Evolutionary conservation across 2,329 filamentous ascomycete species (phyloP), one percentile per base, ranked within the genome.

Genomic region (Aureobasidium sp.): DNA sequence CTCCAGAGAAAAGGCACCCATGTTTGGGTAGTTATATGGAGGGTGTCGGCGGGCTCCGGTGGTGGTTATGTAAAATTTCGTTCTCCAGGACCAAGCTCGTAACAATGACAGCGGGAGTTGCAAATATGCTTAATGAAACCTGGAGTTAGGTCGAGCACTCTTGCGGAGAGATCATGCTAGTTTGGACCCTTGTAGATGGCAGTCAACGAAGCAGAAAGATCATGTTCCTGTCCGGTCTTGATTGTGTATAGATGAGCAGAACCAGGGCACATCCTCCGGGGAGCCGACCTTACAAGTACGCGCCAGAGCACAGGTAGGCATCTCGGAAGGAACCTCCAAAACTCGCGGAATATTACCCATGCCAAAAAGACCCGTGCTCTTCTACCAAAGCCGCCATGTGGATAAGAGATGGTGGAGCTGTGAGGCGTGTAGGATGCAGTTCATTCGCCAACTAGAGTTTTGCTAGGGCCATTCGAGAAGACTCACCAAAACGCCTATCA

Each of bases 1-100:
- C 22, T 36, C 39, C 27, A 59, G 41, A n/a, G 60, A 42, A 20
- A 64, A 63, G 12, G 61, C 63, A 7, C 49, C 59, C 55, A 58
- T 58, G 55, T 27, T 47, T 56, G 11, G 52, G 15, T 31, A 22
- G 11, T 34, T 20, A 27, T 56, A 44, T 44, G 25, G 22, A 44
- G 39, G 52, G 17, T 44, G 39, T 56, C 55, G 55, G 55, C 55
- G 55, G 11, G 12, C 41, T 58, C 55, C 55, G 55, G 29, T 25
- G 55, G 15, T 56, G 34, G 52, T 58, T 58, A 58, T n/a, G 55
- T 58, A 58, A 58, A 20, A 58, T 36, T 45, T 58, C 31, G 29
- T 29, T 47, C 31, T 27, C 39, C 53, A 45, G 53, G 41, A 39
- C 31, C 25, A 14, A 45, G 36, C 27, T 37, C 55, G 31, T 37